Base-by-base conservation (phyloP, 1,139 yeast genomes). In the Kodamaea fungicola region DNA sequence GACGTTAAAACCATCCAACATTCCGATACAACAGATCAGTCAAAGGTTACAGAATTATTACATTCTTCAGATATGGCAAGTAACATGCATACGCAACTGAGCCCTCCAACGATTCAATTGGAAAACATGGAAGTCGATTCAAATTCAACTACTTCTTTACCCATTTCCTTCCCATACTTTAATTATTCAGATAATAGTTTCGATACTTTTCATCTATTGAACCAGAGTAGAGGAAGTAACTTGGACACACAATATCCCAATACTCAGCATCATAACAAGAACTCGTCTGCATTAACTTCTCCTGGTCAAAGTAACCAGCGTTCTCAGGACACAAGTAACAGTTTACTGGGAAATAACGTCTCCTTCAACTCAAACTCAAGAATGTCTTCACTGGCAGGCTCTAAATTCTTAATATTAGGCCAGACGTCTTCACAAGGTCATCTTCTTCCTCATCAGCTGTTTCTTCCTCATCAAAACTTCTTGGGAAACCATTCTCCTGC, bases 121-220 rank as follows among this genome's bases (percentile, higher is more conserved):
- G 46, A 47, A 33, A 44, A 57, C 30, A 45, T 62, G 28, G 68
- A 63, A 41, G 60, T 62, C n/a, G 64, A 60, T 46, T 52, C 67
- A 7, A 50, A 55, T 4, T 63, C 70, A 2, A 51, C 61, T 16
- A 51, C 61, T 8, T 62, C 67, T 3, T 36, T 61, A 3, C 66
- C 64, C 1, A 52, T 59, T 7, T 64, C 70, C 2, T 55, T 62
- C 35, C 71, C 71, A 1, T 62, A 62, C 43, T 61, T 57, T 38
- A 59, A 62, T 41, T 37, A 40, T 28, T 46, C 53, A 29, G 45
- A 49, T 36, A 54, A 56, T 42, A 60, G 67, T 13, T 48, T 63
- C 35, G 70, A 64, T 41, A 64, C 72, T 0, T 57, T 62, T 37
- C 50, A 57, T 38, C 41, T 66, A 35, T 46, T 65, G 21, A 45